These are phyloP conservation scores for Corylus avellana DNA, from an alignment of 306 rosid genomes.

Conservation along the genomic window DNA sequence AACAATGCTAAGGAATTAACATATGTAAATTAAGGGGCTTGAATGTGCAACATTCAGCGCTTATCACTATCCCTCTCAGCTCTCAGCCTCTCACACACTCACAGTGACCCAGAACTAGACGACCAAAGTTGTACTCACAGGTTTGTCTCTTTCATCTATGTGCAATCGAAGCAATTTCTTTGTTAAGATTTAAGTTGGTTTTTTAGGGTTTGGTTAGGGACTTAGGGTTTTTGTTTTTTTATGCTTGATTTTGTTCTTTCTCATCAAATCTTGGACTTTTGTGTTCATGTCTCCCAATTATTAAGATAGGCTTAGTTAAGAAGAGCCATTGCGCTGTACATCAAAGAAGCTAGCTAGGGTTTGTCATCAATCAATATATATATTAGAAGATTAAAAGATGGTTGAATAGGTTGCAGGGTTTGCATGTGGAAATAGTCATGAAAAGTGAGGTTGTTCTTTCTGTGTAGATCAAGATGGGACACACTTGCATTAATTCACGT, in stretches of 20 bases:
- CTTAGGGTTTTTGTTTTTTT: neutral
- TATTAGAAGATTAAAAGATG: neutral
- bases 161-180: neutral
- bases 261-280: neutral
- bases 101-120: too few relatives aligned
- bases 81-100: too few relatives aligned
- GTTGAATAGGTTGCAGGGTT: neutral
- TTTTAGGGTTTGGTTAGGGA: too few relatives aligned
- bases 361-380: too few relatives aligned
- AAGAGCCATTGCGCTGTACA: too few relatives aligned
- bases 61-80: too few relatives aligned
- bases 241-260: neutral
- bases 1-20: too few relatives aligned
- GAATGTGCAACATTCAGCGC: too few relatives aligned
- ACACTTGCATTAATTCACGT: constrained; percentile 38
- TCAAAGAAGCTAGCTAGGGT: too few relatives aligned
- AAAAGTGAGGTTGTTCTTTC: constrained; percentile 32
- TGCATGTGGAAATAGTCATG: constrained; percentile 36
- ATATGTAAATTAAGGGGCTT: too few relatives aligned
- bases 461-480: constrained; percentile 39
- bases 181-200: neutral
- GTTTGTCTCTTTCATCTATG: neutral
- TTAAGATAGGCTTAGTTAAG: neutral
- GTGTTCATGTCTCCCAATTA: neutral
- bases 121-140: neutral